Evolutionary conservation across 2,329 filamentous ascomycete species (phyloP), one percentile per base, ranked within the genome.

Genomic region (Colletotrichum sp.): DNA sequence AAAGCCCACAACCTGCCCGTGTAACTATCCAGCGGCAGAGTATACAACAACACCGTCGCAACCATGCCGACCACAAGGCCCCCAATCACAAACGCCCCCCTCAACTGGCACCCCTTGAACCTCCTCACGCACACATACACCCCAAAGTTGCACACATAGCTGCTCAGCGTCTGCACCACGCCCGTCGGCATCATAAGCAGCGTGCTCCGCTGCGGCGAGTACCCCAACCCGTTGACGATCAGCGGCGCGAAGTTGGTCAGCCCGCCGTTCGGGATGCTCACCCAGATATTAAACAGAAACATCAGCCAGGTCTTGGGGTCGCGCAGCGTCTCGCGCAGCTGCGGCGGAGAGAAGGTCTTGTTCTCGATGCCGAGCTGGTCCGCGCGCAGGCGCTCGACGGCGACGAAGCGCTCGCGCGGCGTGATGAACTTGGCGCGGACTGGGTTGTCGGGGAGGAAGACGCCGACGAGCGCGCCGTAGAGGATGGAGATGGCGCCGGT

Each of bases 281-380:
- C 43, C 43, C 43, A 52, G 43, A 52, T 24, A 7, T 52, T 52
- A 1, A 52, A 52, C 1, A 52, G 1, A 2, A 52, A 52, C 43
- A 52, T 52, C 1, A 52, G 43, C 43, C 43, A 52, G n/a, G 43
- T 52, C n/a, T 52, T 52, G 10, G 43, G 43, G 43, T 52, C 43
- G 43, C 43, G 43, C 43, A 52, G 43, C n/a, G 43, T 52, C 43
- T 21, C 43, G n/a, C 43, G 43, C n/a, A 52, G 43, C 43, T 52
- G 43, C 0, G 1, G 43, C n/a, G n/a, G 2, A 0, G 43, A 52
- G 28, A 90, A 79, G 77, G 86, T 80, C 77, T 89, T 89, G 71
- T 91, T 90, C 79, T 90, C 89, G 13, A 89, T 84, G 10, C 89
- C 89, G 0, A 88, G 90, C 70, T 90, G 89, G 68, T 90, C 89